Conservation (phyloP, 2,329 filamentous ascomycete species). For the Fusarium sp. region DNA sequence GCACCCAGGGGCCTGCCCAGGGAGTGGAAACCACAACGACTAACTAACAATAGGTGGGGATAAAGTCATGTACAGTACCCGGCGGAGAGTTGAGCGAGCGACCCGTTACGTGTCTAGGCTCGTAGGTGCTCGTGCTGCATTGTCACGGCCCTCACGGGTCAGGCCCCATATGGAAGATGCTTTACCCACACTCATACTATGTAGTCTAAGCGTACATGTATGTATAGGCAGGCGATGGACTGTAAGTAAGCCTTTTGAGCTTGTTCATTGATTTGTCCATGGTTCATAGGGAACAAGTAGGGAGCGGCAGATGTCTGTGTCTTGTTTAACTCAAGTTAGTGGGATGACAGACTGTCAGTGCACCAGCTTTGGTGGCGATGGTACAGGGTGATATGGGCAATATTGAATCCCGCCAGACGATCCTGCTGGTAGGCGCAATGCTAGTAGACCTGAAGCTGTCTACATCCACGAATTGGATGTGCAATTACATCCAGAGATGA, state of each 20-base stretch:
- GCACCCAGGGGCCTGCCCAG: slow-evolving; percentile 41
- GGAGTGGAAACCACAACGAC: slow-evolving; percentile 41
- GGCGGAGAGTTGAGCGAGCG: slow-evolving; percentile 42
- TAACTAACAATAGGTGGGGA: slow-evolving; percentile 42
- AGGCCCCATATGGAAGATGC: slow-evolving; percentile 34
- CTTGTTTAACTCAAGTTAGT: slow-evolving; percentile 1
- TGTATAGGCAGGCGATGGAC: not conserved
- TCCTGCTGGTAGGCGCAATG: not conserved
- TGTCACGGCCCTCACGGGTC: slow-evolving; percentile 25
- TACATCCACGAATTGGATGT: not conserved
- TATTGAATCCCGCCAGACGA: not conserved
- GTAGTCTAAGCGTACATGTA: not conserved
- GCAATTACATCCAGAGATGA: not conserved
- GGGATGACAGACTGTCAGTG: not conserved
- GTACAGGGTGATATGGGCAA: not conserved
- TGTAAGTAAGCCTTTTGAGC: slow-evolving; percentile 10
- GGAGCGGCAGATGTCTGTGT: slow-evolving; percentile 7
- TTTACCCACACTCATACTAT: slow-evolving; percentile 18
- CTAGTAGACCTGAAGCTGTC: not conserved
- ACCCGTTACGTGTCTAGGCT: slow-evolving; percentile 46
- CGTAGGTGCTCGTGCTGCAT: slow-evolving; percentile 42
- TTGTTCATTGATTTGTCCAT: slow-evolving; percentile 9
- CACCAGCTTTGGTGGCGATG: not conserved
- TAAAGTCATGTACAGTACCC: slow-evolving; percentile 29
- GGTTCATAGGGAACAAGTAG: slow-evolving; percentile 3